phyloP scores from a whole-genome alignment of 75 land plant species.

The Cupressus sempervirens region DNA sequence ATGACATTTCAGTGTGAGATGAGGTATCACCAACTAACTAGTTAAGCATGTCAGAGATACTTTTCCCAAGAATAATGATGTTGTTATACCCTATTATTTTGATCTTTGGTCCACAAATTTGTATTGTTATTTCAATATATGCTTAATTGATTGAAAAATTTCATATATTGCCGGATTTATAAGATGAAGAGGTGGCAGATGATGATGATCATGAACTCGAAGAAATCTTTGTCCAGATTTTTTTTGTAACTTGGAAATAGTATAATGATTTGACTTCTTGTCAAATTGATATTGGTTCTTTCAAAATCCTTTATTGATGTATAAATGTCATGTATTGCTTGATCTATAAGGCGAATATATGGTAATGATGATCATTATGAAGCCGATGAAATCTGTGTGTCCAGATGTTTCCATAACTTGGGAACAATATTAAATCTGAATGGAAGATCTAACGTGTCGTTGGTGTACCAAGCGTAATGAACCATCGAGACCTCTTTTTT shows the following conservation, averaged over 20 bases:
- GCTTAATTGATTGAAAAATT: not conserved
- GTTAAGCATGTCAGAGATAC: slow-evolving; percentile 42
- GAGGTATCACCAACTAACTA: slow-evolving; percentile 50
- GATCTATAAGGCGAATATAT: not conserved
- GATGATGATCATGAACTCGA: not conserved
- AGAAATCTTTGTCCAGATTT: not conserved
- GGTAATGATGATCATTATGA: not conserved
- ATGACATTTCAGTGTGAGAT: slow-evolving; percentile 62
- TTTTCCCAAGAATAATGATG: slow-evolving; percentile 43
- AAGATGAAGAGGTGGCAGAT: not conserved
- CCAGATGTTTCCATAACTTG: not conserved
- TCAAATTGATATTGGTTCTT: slow-evolving; percentile 30
- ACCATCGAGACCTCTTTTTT: not conserved
- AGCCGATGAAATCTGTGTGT: not conserved
- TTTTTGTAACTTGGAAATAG: not conserved
- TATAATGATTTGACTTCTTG: not conserved
- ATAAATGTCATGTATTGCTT: not conserved
- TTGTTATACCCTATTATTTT: slow-evolving; percentile 18
- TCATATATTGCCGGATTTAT: not conserved
- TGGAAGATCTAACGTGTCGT: not conserved
- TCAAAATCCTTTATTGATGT: not conserved
- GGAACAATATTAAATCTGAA: not conserved
- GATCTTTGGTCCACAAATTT: slow-evolving; percentile 31
- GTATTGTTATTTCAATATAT: slow-evolving; percentile 23
- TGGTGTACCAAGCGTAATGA: not conserved